Base-by-base conservation (phyloP, 164 flowering plant species). In the Sedum album region DNA sequence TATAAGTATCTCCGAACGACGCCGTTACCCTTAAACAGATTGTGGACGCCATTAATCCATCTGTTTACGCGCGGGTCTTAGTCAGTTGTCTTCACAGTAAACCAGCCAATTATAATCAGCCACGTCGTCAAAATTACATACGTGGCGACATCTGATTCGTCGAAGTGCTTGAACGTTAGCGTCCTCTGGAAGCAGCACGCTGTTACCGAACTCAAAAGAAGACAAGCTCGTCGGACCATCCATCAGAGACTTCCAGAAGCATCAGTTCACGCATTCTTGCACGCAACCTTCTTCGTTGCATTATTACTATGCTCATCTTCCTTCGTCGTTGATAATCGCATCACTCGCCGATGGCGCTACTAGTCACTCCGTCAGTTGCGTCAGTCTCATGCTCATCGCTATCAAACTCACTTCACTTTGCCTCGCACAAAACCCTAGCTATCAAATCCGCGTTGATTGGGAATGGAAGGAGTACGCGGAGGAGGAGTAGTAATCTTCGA, bases 251-350 rank as follows among this genome's bases (percentile, higher is more conserved):
- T 57, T 57, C 33, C 20, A 57, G 62, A 57, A 25, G 31, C 61
- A 55, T 57, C 60, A 53, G 5, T 17, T 51, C 57, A 23, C 49
- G 20, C 74, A 64, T 30, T 20, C 76, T 73, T 73, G 74, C 70
- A 76, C 79, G 76, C 77, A 74, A 77, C 31, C 64, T 26, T 0
- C 57, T 69, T 23, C 66, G 0, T 28, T 17, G 26, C 28, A 57
- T 64, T 30, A 8, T 65, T 65, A 10, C 46, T 6, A 38, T 9
- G 30, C 35, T 1, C n/a, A n/a, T n/a, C n/a, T n/a, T n/a, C n/a
- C n/a, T n/a, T n/a, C n/a, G n/a, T 30, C 18, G 62, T 14, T 53
- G 60, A 53, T 13, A 53, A 38, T 17, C 8, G 23, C 36, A 26
- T 20, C 67, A 17, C 18, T 13, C 26, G 18, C 60, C 46, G 46